Evolutionary conservation across 2,329 filamentous ascomycete genomes (phyloP), one percentile per base, ranked within the genome.

Genomic region (Hypoxylon sp.): DNA sequence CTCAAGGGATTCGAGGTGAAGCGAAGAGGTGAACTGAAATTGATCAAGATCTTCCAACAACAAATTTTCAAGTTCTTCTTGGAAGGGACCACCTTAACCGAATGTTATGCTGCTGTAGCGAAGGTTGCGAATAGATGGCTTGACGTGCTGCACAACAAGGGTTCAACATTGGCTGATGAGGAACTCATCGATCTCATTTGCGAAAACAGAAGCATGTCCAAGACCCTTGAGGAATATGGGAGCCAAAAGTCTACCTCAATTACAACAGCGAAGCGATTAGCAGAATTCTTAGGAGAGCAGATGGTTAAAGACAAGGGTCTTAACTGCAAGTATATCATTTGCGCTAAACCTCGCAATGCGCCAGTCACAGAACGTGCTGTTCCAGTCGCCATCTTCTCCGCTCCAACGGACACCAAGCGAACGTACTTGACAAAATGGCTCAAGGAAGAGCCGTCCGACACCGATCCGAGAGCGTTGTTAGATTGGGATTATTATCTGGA

Each of bases 241-340:
- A 84, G 83, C 6, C 97, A 99, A 75, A 99, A 99, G 78, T 98
- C 95, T 0, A 99, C 96, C 1, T 97, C 96, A n/a, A 99, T 99
- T 78, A 99, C 96, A 1, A 99, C 96, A 0, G 96, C 96, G 10
- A 96, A 91, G 75, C 93, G 96, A 69, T 82, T 99, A 45, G 96
- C 96, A 36, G 96, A 99, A 76, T 99, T 99, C 77, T 78, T 99
- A 68, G 96, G 96, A 36, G 95, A 98, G 78, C 94, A 97, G 77
- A 99, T 99, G 97, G 90, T 98, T 75, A 99, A 99, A 77, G 97
- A 99, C 81, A 99, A 98, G 80, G 96, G 96, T 2, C 80, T 99
- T 73, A 99, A 99, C 83, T 99, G 96, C 90, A 98, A 98, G 81
- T 99, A 98, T 80, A 98, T 99, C 78, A 98, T 99, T 76, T 97